Conservation (phyloP, 352 stramenopile genomes). For the Pythium chondricola region DNA sequence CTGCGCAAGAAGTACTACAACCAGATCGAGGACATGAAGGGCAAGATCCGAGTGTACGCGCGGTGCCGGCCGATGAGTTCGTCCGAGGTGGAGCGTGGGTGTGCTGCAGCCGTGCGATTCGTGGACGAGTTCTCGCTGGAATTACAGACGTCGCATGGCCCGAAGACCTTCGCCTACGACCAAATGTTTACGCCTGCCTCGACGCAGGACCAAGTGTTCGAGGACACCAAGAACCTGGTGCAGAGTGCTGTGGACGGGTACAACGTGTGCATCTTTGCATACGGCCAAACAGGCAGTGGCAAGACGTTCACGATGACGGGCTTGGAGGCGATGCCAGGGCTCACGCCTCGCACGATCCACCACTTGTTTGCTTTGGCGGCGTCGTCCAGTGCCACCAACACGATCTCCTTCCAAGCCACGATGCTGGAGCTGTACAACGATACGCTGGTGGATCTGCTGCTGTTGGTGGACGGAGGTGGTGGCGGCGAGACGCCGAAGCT, state of each 20-base stretch:
- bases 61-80: slow-evolving; percentile 88
- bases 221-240: slow-evolving; percentile 90
- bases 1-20: slow-evolving; percentile 95
- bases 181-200: slow-evolving; percentile 78
- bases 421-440: slow-evolving; percentile 95
- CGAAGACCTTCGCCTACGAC: slow-evolving; percentile 89
- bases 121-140: slow-evolving; percentile 84
- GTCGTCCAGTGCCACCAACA: slow-evolving; percentile 38
- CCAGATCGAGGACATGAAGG: slow-evolving; percentile 95
- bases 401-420: slow-evolving; percentile 72
- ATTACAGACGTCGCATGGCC: slow-evolving; percentile 64
- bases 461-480: slow-evolving; percentile 63
- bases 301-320: slow-evolving; percentile 95
- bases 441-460: slow-evolving; percentile 84
- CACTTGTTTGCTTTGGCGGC: slow-evolving; percentile 79
- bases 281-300: slow-evolving; percentile 89
- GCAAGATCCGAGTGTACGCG: slow-evolving; percentile 92
- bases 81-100: slow-evolving; percentile 81
- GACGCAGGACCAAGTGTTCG: slow-evolving; percentile 85
- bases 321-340: slow-evolving; percentile 50
- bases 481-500: slow-evolving; percentile 60
- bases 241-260: slow-evolving; percentile 89
- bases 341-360: slow-evolving; percentile 85
- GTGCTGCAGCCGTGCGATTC: slow-evolving; percentile 55
- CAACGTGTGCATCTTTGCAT: slow-evolving; percentile 93